A percentile compares a stretch with the other conserved stretches of the same genome.
Evolutionary conservation across 2,329 filamentous ascomycete genomes (phyloP).

Genomic region (Pseudogymnoascus sp.): DNA sequence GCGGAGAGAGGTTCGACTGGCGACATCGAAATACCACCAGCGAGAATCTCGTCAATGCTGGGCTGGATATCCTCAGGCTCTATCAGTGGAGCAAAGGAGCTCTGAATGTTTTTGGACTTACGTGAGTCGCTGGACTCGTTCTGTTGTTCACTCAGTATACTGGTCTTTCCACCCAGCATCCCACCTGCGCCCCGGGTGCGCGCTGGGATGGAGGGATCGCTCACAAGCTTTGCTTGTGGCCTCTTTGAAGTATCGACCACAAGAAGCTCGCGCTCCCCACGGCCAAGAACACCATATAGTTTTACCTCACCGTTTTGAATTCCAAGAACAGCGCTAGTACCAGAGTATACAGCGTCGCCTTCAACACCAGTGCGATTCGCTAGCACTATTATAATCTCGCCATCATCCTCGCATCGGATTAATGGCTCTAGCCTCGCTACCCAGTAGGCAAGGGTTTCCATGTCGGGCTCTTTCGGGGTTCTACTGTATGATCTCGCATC

Average conservation of each 20-base stretch:
- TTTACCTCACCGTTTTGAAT: slow-evolving; percentile 57
- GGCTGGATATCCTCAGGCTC: not conserved
- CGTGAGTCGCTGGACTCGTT: not conserved
- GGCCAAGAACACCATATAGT: slow-evolving; percentile 62
- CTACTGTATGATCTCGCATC: slow-evolving; percentile 39
- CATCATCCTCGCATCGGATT: slow-evolving; percentile 40
- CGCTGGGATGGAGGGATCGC: not conserved
- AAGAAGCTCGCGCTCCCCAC: slow-evolving; percentile 60
- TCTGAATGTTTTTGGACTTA: not conserved
- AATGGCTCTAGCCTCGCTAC: slow-evolving; percentile 60
- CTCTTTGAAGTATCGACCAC: slow-evolving; percentile 49
- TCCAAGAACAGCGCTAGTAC: slow-evolving; percentile 63
- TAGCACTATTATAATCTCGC: slow-evolving; percentile 61
- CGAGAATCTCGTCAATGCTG: slow-evolving; percentile 7
- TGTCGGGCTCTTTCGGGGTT: slow-evolving; percentile 52
- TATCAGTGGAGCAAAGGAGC: not conserved
- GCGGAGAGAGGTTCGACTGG: slow-evolving; percentile 6
- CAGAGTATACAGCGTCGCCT: slow-evolving; percentile 59
- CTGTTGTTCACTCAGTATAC: not conserved
- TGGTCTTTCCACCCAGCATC: not conserved
- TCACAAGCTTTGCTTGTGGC: slow-evolving; percentile 20
- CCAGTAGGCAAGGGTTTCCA: slow-evolving; percentile 71
- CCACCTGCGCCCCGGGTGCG: not conserved
- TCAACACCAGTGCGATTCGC: slow-evolving; percentile 65
- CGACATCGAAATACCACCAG: not conserved